Evolutionary conservation across 2,329 filamentous ascomycete species (phyloP), one percentile per base, ranked within the genome.

Genomic region (Aspergillus arachidicola): DNA sequence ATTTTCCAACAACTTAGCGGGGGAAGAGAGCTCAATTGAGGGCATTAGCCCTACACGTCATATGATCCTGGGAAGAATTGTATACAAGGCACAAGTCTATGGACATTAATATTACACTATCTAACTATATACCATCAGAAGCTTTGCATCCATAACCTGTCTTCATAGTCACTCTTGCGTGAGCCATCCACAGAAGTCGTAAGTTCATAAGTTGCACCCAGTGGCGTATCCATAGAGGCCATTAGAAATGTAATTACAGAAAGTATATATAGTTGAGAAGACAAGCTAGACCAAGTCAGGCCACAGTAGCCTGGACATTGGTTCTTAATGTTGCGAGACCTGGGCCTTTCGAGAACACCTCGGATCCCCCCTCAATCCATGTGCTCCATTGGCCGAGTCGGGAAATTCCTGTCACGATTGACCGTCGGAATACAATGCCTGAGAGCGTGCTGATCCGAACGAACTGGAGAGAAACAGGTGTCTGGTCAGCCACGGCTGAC

Each of bases 21-120:
- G 30, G 9, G 4, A 14, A 14, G 34, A 16, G 14, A 38, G 34
- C 34, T 38, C 34, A 6, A 16, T 2, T 19, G 41, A 43, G 19
- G 9, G 9, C 7, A 11, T 12, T 46, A 46, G 23, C 10, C n/a
- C n/a, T 45, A 45, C 43, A 45, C 1, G 6, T 45, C 19, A 4
- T 45, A 23, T 45, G 41, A 21, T 51, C 16, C 34, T 53, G n/a
- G 21, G 10, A 38, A 23, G 19, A 11, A 19, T 12, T n/a, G 45
- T 43, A 50, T 28, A 23, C 16, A 28, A 28, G 11, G 14, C 38
- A 41, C 48, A 59, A 26, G 4, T 65, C 60, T 66, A 66, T 63
- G 34, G 43, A 60, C 57, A 66, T 66, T 66, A 68, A 55, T 64
- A 68, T 64, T 67, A 65, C 60, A 61, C 48, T 63, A 63, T 68